Conservation (phyloP, 129 eudicot species). For the Flaveria bidentis region DNA sequence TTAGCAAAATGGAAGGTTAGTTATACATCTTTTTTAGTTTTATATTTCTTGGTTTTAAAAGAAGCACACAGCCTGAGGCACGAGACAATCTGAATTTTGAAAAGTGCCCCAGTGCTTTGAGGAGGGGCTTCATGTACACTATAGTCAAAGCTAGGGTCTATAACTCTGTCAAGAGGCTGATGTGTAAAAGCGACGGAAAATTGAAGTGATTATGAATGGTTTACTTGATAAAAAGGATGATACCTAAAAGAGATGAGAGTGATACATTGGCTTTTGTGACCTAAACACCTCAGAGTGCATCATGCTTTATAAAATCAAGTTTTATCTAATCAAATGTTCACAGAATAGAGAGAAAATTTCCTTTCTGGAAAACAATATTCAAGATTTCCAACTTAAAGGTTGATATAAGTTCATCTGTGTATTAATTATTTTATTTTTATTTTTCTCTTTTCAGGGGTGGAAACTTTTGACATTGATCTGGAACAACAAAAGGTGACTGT, state of each 20-base stretch:
- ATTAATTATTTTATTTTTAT: not conserved
- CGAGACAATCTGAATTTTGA: not conserved
- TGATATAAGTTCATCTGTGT: not conserved
- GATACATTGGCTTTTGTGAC: not conserved
- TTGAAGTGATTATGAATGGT: too few species aligned
- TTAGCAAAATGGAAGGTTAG: slow-evolving; percentile 93
- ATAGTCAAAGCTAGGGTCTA: too few species aligned
- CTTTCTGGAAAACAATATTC: not conserved
- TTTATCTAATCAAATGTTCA: not conserved
- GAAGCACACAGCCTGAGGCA: not conserved
- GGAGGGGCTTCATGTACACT: too few species aligned
- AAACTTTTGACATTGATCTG: slow-evolving; percentile 71
- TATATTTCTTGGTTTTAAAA: not conserved
- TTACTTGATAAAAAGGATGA: too few species aligned
- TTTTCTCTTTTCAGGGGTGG: slow-evolving; percentile 55
- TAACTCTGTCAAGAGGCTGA: too few species aligned
- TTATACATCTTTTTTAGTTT: slow-evolving; percentile 2
- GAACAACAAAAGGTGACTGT: slow-evolving; percentile 92
- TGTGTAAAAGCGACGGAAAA: too few species aligned
- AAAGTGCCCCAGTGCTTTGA: not conserved
- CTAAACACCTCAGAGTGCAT: not conserved
- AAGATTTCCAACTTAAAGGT: not conserved
- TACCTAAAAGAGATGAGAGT: too few species aligned
- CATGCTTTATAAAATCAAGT: not conserved
- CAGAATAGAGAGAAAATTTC: not conserved